A percentile compares a stretch with the other conserved stretches of the same genome.
phyloP scores from a whole-genome alignment of 805 yeast species.

The Brettanomyces anomalus region DNA sequence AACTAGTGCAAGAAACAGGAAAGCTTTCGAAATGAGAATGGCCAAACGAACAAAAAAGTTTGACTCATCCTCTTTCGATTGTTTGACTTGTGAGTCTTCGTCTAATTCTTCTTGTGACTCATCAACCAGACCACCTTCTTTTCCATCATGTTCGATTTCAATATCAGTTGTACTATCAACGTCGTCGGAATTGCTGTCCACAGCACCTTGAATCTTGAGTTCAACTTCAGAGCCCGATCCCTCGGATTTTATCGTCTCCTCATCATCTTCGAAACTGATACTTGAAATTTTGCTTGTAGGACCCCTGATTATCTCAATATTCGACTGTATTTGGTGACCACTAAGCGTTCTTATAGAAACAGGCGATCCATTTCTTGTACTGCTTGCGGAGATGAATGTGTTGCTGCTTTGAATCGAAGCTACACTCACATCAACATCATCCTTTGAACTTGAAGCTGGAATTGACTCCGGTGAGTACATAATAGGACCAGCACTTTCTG shows the following conservation, averaged over 20 bases:
- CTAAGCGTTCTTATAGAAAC: neutral
- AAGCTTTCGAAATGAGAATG: neutral
- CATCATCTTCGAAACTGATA: slow-evolving; percentile 13
- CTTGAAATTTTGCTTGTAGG: neutral
- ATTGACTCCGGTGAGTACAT: neutral
- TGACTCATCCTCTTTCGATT: neutral
- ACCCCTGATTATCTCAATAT: neutral
- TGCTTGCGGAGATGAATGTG: neutral
- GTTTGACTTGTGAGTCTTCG: slow-evolving; percentile 2
- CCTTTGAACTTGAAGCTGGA: too few relatives aligned
- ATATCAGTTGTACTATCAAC: slow-evolving; percentile 6
- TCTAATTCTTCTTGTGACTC: slow-evolving; percentile 4
- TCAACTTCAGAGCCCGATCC: slow-evolving; percentile 10
- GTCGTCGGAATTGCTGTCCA: slow-evolving; percentile 1
- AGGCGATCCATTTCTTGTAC: neutral
- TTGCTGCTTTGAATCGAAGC: neutral
- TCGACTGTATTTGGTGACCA: neutral
- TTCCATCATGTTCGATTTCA: slow-evolving; percentile 3
- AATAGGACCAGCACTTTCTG: neutral
- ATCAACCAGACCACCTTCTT: slow-evolving; percentile 6
- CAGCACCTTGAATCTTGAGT: slow-evolving; percentile 15
- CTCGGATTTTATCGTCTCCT: slow-evolving; percentile 8
- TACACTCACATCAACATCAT: neutral
- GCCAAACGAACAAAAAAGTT: neutral
- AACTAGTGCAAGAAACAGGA: neutral